Percentiles rank a stretch among this genome's conserved stretches.
Conservation (phyloP, 257 asterid species). For the Pogostemon cablin region DNA sequence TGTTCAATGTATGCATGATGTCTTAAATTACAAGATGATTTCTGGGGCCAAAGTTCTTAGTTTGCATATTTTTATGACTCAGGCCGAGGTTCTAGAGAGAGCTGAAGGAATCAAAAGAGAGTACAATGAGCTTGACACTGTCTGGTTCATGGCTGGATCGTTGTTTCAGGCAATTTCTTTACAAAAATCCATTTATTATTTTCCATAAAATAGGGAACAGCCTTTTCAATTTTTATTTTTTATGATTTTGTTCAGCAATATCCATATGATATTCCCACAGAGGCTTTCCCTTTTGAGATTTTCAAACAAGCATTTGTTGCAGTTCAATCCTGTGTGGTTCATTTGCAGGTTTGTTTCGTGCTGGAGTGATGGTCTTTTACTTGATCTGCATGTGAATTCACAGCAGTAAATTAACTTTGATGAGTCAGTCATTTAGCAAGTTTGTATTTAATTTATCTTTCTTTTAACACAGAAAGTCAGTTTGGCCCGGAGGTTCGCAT, state of each 20-base stretch:
- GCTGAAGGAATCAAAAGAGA: conserved; percentile 95
- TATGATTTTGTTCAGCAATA: conserved; percentile 73
- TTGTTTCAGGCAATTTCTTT: conserved; percentile 68
- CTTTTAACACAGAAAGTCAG: conserved; percentile 82
- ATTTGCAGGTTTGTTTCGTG: conserved; percentile 74
- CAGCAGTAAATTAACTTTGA: conserved; percentile 23
- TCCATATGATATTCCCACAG: conserved; percentile 97
- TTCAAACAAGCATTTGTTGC: conserved; percentile 99
- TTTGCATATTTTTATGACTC: conserved; percentile 34
- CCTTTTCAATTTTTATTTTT: conserved; percentile 25
- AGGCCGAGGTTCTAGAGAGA: conserved; percentile 84
- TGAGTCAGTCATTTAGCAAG: conserved; percentile 17
- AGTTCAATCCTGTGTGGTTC: conserved; percentile 98
- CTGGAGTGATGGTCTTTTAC: conserved; percentile 19
- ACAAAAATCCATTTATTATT: conserved; percentile 4
- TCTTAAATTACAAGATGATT: not conserved
- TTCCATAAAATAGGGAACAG: conserved; percentile 15
- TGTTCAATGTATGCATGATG: conserved; percentile 3
- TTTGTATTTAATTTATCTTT: conserved; percentile 20
- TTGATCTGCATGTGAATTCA: conserved; percentile 15
- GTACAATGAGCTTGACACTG: conserved; percentile 95
- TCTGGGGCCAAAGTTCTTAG: conserved; percentile 24
- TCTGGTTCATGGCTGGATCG: conserved; percentile 99
- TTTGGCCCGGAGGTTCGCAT: conserved; percentile 93
- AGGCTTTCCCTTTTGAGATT: conserved; percentile 92